Base-by-base conservation (phyloP, 2,329 filamentous ascomycete species). In the Hypoxylon sp. region DNA sequence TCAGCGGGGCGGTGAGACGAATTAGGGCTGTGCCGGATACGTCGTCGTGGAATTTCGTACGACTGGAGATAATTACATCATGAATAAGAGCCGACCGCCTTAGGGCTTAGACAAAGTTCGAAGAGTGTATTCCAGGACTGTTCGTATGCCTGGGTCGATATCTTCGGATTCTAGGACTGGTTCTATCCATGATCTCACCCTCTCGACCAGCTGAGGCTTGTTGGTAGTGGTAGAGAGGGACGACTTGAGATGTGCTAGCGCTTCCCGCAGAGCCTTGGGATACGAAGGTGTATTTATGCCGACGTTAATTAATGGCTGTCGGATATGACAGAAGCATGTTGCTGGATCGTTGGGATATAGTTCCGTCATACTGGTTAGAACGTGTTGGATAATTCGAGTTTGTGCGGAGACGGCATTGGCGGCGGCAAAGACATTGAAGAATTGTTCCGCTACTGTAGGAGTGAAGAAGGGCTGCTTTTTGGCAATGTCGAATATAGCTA, bases 401-500 rank as follows among this genome's bases (percentile, higher is more conserved):
- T 91, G 85, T 60, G 90, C 90, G 0, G 89, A 86, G 30, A 94
- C 82, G 43, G 87, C 82, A 19, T 85, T 82, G 78, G 97, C 98
- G 5, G 85, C 82, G 2, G 88, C 84, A 70, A 97, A 91, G 81
- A 97, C 87, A 74, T 91, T 83, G 79, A 96, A 98, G 80, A 98
- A 97, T 21, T 86, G 82, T 74, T 91, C 89, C 2, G 89, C 93
- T 5, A 93, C 85, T 0, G 83, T 82, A 1, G 89, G 80, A 65
- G 87, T 87, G 77, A 90, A 89, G 71, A 92, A 89, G 57, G 91
- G 87, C 74, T 97, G 90, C 78, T 91, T 93, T 82, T 90, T 89
- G 5, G 94, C 91, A 21, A 93, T 89, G 75, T 97, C 93, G 76
- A 97, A 98, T 51, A 99, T 93, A 41, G 95, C 94, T 61, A 94